Percentiles rank a stretch among this genome's conserved stretches.
Conservation (phyloP, 768 basidiomycete genomes). For the Mrakia hoshinonis region DNA sequence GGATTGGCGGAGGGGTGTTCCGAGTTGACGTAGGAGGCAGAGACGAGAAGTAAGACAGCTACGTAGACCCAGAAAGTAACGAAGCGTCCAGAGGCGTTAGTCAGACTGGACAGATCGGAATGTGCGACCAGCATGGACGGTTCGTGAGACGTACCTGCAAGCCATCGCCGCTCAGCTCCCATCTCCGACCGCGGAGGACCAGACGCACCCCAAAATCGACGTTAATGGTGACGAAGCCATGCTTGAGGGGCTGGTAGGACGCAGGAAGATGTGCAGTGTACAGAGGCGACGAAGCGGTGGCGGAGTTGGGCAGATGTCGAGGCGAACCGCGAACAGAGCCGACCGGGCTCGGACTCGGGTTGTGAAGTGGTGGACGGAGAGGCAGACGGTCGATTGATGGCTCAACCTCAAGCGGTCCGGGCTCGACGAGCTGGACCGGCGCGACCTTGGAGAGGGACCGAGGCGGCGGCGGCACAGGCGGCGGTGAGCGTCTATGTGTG, state of each 20-base stretch:
- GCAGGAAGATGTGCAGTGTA: conserved; percentile 9
- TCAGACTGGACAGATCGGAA: not conserved
- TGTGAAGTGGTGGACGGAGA: too few species aligned
- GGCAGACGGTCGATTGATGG: too few species aligned
- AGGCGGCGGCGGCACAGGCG: not conserved
- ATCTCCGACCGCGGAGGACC: conserved; percentile 5
- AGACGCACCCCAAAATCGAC: not conserved
- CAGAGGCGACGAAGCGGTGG: not conserved
- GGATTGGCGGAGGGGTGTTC: not conserved
- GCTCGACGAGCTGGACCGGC: too few species aligned
- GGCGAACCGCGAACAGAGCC: too few species aligned
- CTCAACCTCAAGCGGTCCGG: too few species aligned
- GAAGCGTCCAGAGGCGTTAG: not conserved
- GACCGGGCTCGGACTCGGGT: too few species aligned
- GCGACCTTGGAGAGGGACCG: conserved; percentile 1
- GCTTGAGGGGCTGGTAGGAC: conserved; percentile 16
- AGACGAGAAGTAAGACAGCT: not conserved
- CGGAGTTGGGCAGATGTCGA: too few species aligned
- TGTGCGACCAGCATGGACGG: not conserved
- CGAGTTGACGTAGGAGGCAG: not conserved
- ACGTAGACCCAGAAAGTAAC: not conserved
- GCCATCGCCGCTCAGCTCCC: conserved; percentile 17
- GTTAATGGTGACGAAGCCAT: conserved; percentile 12
- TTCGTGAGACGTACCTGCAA: not conserved
- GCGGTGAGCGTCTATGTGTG: not conserved